Conservation (phyloP, 192 early-diverging fungal species). For the Phlyctochytrium planicorne region DNA sequence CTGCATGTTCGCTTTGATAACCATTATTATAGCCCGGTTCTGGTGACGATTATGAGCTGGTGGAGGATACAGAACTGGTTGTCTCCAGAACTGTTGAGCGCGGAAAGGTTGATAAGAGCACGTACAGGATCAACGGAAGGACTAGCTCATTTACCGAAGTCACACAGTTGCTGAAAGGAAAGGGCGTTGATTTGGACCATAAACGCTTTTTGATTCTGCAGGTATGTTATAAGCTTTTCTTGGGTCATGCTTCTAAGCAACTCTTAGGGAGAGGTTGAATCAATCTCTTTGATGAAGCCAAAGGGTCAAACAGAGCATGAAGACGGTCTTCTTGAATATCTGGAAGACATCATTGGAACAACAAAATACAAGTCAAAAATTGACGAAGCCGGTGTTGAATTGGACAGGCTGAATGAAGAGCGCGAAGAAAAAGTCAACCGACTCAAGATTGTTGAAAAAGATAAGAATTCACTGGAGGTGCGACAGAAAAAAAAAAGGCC, state of each 20-base stretch:
- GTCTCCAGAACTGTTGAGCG: constrained; percentile 68
- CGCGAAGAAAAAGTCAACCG: constrained; percentile 78
- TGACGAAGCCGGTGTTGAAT: constrained; percentile 60
- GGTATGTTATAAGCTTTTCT: constrained; percentile 25
- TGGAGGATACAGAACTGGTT: constrained; percentile 71
- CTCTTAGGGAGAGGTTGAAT: constrained; percentile 94
- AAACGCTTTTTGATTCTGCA: constrained; percentile 97
- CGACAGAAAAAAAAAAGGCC: background rate
- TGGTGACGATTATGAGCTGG: constrained; percentile 49
- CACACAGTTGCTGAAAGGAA: constrained; percentile 72
- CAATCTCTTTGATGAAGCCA: constrained; percentile 95
- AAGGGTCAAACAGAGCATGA: constrained; percentile 90
- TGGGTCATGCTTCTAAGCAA: too few relatives aligned
- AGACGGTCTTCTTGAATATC: constrained; percentile 94
- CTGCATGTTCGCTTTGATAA: background rate
- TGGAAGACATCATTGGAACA: constrained; percentile 99
- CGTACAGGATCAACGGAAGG: constrained; percentile 50
- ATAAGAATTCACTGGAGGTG: constrained; percentile 78
- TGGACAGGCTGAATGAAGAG: constrained; percentile 77
- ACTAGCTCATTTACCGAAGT: constrained; percentile 79
- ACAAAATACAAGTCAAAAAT: constrained; percentile 83
- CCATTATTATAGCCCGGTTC: background rate
- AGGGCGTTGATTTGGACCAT: constrained; percentile 95
- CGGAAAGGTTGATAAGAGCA: constrained; percentile 43
- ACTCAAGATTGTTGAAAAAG: constrained; percentile 87